Base-by-base conservation (phyloP, 1,284 basidiomycete genomes). In the Bondarzewia mesenterica region DNA sequence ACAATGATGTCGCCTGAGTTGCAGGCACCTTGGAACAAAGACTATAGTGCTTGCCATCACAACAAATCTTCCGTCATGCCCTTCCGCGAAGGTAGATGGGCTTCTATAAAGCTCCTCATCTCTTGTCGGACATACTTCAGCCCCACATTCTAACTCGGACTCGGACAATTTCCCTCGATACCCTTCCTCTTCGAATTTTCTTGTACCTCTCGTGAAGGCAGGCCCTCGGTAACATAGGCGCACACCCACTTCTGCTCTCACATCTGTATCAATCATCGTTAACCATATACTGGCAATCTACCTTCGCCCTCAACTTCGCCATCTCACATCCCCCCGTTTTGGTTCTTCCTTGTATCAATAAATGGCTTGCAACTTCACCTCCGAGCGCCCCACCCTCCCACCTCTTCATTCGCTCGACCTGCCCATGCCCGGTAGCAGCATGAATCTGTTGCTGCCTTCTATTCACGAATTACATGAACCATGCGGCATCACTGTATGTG, bases 361-460 rank as follows among this genome's bases (percentile, higher is more conserved):
- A 55, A 54, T 51, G 56, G 63, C 50, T 58, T 62, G 10, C 29
- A 18, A 10, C 6, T 16, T 18, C 12, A 6, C 52, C 20, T 47
- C 53, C 25, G 47, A 54, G 21, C 75, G 77, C 35, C 76, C 78
- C 26, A 75, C 72, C 1, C 73, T 82, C 14, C 80, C 80, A n/a
- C 66, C 80, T 15, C 66, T 83, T 21, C 73, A 71, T 48, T 64
- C 74, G 14, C 73, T 82, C 42, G 63, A 72, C 50, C 68, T 80
- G 48, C 73, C 69, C 38, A 61, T 65, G 46, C 50, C 52, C 2
- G 48, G 48, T 21, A 39, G 39, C 29, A 35, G 41, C 46, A 32
- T 12, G 29, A 32, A 32, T 10, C 10, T 32, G 29, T 26, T 43
- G 50, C 59, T 48, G 43, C 58, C 54, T 46, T 51, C 36, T 52